Evolutionary conservation across 164 flowering plant genomes (phyloP).

Genomic region (Cinnamomum chago): DNA sequence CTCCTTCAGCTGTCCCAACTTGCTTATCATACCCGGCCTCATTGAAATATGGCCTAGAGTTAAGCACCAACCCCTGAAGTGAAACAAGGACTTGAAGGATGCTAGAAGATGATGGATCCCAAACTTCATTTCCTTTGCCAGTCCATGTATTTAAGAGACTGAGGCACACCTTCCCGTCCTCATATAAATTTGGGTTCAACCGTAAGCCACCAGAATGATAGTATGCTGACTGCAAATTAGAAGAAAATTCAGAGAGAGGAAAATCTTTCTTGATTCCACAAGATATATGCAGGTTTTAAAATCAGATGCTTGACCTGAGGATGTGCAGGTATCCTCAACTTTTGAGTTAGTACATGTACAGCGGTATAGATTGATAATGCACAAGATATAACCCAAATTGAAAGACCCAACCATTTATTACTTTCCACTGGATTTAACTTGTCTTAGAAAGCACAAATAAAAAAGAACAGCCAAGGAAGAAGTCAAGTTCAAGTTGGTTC

Average conservation of each 20-base stretch:
- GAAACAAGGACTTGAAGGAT: slow-evolving; percentile 98
- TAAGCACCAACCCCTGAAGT: slow-evolving; percentile 92
- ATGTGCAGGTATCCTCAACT: not conserved
- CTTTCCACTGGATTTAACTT: no score
- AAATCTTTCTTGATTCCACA: not conserved
- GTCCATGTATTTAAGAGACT: slow-evolving; percentile 99
- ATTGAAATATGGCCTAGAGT: slow-evolving; percentile 93
- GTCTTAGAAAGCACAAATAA: no score
- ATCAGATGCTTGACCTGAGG: not conserved
- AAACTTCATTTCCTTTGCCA: slow-evolving; percentile 97
- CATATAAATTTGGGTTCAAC: slow-evolving; percentile 92
- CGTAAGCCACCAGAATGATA: slow-evolving; percentile 99
- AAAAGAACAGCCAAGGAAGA: no score
- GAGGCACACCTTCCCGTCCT: slow-evolving; percentile 98
- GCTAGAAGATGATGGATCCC: slow-evolving; percentile 94
- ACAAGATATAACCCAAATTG: no score
- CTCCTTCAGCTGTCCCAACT: slow-evolving; percentile 97
- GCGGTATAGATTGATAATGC: no score
- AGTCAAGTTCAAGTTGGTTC: no score
- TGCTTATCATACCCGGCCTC: slow-evolving; percentile 99
- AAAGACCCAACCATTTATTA: no score
- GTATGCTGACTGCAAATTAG: slow-evolving; percentile 76
- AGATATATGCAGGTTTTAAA: not conserved
- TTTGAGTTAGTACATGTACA: not conserved
- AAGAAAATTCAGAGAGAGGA: slow-evolving; percentile 14